phyloP scores from a whole-genome alignment of 108 stramenopile genomes.

The Skeletonema potamos region DNA sequence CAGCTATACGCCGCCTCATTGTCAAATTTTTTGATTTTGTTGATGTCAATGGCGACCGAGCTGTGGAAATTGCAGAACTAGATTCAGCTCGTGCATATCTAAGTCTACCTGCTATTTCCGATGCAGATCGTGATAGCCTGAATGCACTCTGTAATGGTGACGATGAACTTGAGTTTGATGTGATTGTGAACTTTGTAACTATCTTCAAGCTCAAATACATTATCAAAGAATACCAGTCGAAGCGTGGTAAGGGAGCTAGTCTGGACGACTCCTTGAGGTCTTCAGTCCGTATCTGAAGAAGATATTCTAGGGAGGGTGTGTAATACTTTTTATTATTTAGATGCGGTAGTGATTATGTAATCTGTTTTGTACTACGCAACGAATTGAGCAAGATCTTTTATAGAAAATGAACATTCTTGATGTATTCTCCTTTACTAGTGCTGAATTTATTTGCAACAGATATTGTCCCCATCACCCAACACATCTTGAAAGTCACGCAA shows the following conservation, averaged over 20 bases:
- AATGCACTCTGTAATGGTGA: constrained; percentile 6
- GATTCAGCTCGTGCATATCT: constrained; percentile 34
- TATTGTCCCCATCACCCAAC: too few relatives aligned
- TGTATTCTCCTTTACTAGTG: not conserved
- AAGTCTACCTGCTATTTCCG: constrained; percentile 15
- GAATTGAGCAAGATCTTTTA: too few relatives aligned
- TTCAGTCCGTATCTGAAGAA: too few relatives aligned
- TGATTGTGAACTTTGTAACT: constrained; percentile 24
- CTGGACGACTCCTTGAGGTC: not conserved
- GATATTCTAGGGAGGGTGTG: not conserved
- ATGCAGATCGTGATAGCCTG: constrained; percentile 1
- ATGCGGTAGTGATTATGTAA: too few relatives aligned
- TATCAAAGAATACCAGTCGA: constrained; percentile 13
- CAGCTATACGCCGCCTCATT: constrained; percentile 7
- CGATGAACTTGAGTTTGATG: constrained; percentile 9
- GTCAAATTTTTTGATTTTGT: constrained; percentile 44
- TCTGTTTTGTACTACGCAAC: too few relatives aligned
- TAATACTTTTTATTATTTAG: not conserved
- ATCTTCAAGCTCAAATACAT: constrained; percentile 27
- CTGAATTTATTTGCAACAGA: too few relatives aligned
- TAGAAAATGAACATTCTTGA: too few relatives aligned
- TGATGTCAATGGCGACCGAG: constrained; percentile 18
- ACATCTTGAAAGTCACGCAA: too few relatives aligned
- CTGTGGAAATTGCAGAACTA: constrained; percentile 24
- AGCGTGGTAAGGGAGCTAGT: not conserved